phyloP scores from a whole-genome alignment of 805 yeast species.

The Trichomonascus vanleenenianus region DNA sequence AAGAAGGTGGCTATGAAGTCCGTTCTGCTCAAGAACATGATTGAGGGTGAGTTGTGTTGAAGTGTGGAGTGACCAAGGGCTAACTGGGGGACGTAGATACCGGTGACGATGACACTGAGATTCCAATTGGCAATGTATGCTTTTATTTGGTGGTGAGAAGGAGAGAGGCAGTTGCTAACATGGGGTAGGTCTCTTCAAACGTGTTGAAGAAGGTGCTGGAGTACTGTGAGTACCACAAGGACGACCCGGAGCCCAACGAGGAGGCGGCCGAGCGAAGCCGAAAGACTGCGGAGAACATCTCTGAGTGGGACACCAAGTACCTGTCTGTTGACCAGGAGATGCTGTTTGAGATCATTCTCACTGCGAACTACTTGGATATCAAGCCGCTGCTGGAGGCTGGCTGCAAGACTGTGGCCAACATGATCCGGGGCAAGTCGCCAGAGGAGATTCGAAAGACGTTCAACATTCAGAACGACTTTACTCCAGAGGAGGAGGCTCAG shows the following conservation, averaged over 20 bases:
- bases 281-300: slow-evolving; percentile 76
- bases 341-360: slow-evolving; percentile 41
- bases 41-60: no score
- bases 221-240: slow-evolving; percentile 91
- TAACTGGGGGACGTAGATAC: slow-evolving; percentile 29
- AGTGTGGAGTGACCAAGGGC: slow-evolving; percentile 18
- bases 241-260: slow-evolving; percentile 68
- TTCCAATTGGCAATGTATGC: slow-evolving; percentile 80
- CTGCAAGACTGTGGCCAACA: slow-evolving; percentile 42
- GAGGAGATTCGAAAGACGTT: slow-evolving; percentile 40
- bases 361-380: slow-evolving; percentile 41
- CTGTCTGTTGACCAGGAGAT: slow-evolving; percentile 77
- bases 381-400: slow-evolving; percentile 39
- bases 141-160: not conserved
- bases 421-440: slow-evolving; percentile 40
- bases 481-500: slow-evolving; percentile 42
- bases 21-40: slow-evolving; percentile 75
- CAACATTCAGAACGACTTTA: slow-evolving; percentile 38
- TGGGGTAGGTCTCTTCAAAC: slow-evolving; percentile 41
- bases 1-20: slow-evolving; percentile 82
- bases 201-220: slow-evolving; percentile 82
- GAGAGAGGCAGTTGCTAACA: not conserved
- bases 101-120: slow-evolving; percentile 51
- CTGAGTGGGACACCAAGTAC: slow-evolving; percentile 93
- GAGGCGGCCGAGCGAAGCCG: slow-evolving; percentile 60